Base-by-base conservation (phyloP, 2,329 filamentous ascomycete genomes). In the Hymenoscyphus scutula region DNA sequence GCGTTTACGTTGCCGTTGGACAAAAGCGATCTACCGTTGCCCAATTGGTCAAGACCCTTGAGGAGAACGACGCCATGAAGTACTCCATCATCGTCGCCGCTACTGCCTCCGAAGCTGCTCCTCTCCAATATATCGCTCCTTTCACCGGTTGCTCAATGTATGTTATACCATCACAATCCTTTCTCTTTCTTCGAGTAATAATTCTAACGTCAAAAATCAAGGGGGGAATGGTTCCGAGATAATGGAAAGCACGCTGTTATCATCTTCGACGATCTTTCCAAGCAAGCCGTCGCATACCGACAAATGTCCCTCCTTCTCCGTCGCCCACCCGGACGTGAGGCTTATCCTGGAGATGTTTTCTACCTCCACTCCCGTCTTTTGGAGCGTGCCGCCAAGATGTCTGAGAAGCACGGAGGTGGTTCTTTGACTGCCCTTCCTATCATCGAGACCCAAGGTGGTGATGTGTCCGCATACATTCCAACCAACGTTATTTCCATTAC, bases 401-500 rank as follows among this genome's bases (percentile, higher is more conserved):
- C 89, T 87, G 85, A 93, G 80, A 94, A 91, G 82, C 91, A 90
- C 77, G 92, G 93, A 77, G 92, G 91, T 82, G 95, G 95, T 78
- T 98, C 94, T 74, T 87, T 98, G 81, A 99, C 95, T 81, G 94
- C 95, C 71, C 90, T 99, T 68, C 95, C 95, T 77, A 79, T 98
- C 81, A 98, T 99, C 79, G 95, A 99, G 87, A 99, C 95, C 79
- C 95, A 98, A 87, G 95, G 95, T 87, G 95, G 95, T 91, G 95
- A 99, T 82, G 95, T 99, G 77, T 98, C 95, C 74, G 95, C 95
- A 74, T 99, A 98, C 83, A 98, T 99, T 87, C 95, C 95, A 76
- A 99, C 95, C 83, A 99, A 98, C 86, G 95, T 98, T 83, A 99
- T 99, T 88, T 98, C 94, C 80, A 99, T 99, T 78, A 99, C 95